Base-by-base conservation (phyloP, 495 filamentous ascomycete species). In the Tuber brumale region DNA sequence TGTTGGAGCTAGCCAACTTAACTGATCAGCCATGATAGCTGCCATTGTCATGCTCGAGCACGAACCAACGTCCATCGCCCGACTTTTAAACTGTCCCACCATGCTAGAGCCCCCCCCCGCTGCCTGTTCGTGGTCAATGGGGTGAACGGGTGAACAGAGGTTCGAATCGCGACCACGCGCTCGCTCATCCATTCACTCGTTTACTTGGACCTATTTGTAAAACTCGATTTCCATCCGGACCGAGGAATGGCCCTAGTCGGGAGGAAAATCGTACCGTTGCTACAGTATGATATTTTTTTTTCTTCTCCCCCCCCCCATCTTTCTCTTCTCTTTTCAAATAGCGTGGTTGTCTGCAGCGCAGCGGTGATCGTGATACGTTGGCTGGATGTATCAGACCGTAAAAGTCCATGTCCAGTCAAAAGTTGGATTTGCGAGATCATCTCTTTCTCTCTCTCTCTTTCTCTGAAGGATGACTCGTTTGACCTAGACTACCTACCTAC, bases 71-170 rank as follows among this genome's bases (percentile, higher is more conserved):
- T 66, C n/a, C 10, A 66, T 66, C 57, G 31, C 57, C n/a, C 12
- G 57, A 66, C 57, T 66, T 66, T 66, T 31, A 66, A 66, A 66
- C 57, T 3, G n/a, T 31, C n/a, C 57, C n/a, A 66, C 57, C n/a
- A 66, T 31, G 57, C n/a, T n/a, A 9, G 16, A 66, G 4, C n/a
- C 45, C 14, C 14, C 14, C 18, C 27, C 57, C 5, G 27, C 57
- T 10, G 48, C 48, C 48, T 23, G 8, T 23, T 51, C 46, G 46
- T 51, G 21, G 46, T 12, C 23, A 12, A n/a, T n/a, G 9, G 23
- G 0, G 48, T 57, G 8, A 3, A 0, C n/a, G 1, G 9, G 9
- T 12, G 21, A 1, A 10, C 45, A 10, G 48, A 6, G 14, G 57
- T 66, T 66, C 31, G 5, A 31, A 66, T 66, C 57, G 14, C 57